Base-by-base conservation (phyloP, 1,284 basidiomycete species). In the Coriolopsis trogii region DNA sequence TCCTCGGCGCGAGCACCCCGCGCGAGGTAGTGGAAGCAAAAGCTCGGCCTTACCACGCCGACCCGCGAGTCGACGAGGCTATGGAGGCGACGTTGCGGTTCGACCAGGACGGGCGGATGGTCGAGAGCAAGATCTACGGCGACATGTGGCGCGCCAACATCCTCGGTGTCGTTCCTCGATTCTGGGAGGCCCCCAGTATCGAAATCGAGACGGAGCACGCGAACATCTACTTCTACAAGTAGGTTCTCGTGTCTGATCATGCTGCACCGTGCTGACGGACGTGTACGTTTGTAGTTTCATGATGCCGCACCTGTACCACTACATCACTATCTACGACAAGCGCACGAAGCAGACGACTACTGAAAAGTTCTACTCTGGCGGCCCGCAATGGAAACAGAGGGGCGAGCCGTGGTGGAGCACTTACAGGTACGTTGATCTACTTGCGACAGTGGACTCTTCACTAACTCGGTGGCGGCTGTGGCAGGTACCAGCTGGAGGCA, bases 401-500 rank as follows among this genome's bases (percentile, higher is more conserved):
- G 80, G 78, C 10, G 75, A 81, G 61, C 70, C 72, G 5, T 82
- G 80, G 76, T 84, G 82, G 81, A 51, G 54, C 53, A 74, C 70
- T 26, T 84, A 83, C 42, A 44, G 42, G 42, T 44, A 5, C n/a
- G 31, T 44, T 13, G 3, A 13, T 12, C 13, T 29, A 16, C 20
- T 4, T 33, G 8, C 15, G 12, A 12, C 5, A 8, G 21, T 20
- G 20, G 2, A 8, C 5, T 33, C 4, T n/a, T 12, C 3, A 9
- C 9, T 28, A 29, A 8, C 25, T 10, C 15, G 28, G 25, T 21
- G 18, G 24, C 21, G 7, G 10, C 20, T 4, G 10, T 12, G 24
- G 21, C 65, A 71, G 81, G 18, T 82, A 81, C 56, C 80, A 84
- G 64, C 68, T 85, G 29, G 81, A 82, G 65, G 80, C 77, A 9